Base-by-base conservation (phyloP, 306 rosid species). In the Bauhinia variegata region DNA sequence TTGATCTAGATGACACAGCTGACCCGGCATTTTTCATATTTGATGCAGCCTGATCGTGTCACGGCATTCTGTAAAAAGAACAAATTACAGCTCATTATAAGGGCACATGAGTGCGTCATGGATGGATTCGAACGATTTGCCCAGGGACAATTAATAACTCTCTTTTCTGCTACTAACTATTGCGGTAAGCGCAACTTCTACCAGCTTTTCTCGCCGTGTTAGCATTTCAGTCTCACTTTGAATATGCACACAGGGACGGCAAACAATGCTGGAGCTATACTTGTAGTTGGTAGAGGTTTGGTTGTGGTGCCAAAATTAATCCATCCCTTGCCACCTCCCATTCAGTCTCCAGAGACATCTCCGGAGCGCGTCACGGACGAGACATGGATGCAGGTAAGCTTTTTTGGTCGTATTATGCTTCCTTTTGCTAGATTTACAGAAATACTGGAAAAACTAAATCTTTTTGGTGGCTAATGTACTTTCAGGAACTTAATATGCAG, bases 61-160 rank as follows among this genome's bases (percentile, higher is more conserved):
- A 79, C 89, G 1, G 99, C 90, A 11, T 95, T 95, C 75, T 95
- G 99, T 55, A 95, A 90, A 96, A 95, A 74, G 76, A 95, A 95
- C 76, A 95, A 90, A 79, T 72, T 95, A 67, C 99, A 95, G 85
- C 95, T 95, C 52, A 95, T 95, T 67, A 79, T 95, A 76, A 88
- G 99, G 75, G 99, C 99, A 68, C 99, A 95, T 60, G 99, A 95
- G 81, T 95, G 99, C 74, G 99, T 95, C 56, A 95, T 95, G 99
- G 99, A 95, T 64, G 99, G 99, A 41, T 95, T 95, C 76, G 99
- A 95, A 78, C 84, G 97, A 68, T 95, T 95, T 83, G 99, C 99
- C 67, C 97, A 90, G 80, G 99, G 99, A 79, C 99, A 95, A 71
- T 62, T 95, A 73, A 95, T 95, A 64, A 95, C 99, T 12, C 96